Base-by-base conservation (phyloP, 208 protist species). In the Trypanosoma avium region DNA sequence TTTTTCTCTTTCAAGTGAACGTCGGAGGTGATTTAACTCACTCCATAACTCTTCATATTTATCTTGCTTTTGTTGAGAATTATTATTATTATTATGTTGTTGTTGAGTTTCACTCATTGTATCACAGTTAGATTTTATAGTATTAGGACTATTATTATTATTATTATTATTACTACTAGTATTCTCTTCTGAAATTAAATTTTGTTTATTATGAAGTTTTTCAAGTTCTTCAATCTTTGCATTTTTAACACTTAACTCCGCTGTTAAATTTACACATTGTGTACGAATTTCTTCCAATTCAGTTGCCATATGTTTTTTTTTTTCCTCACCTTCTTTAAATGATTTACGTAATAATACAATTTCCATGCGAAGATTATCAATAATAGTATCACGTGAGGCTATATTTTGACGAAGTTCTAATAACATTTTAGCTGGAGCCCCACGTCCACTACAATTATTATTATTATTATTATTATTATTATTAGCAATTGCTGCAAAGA, bases 331-430 rank as follows among this genome's bases (percentile, higher is more conserved):
- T 15, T 49, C 38, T 13, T 77, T 50, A 6, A 70, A 60, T 2
- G 48, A 38, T 38, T 81, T 43, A 32, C 70, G 56, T 19, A 84
- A 24, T 22, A 68, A 66, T 10, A 32, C 15, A 15, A 73, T 45
- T 43, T 93, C 79, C 62, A 88, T 61, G 22, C 78, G 76, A 46
- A 73, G 52, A n/a, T 62, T 70, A 30, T 84, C 73, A 35, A 94
- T 73, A 12, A 77, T 40, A 15, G 83, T 90, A 70, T 94, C 88
- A 7, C 88, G 88, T 5, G 73, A 67, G 0, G 82, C 82, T 19
- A 94, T 67, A 59, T 94, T 94, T 35, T 77, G 70, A 17, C 88
- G 81, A 15, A 94, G 73, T 38, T 94, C 84, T 36, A 65, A 17
- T 30, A 72, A 17, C 47, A 72, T 52, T 17, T 60, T 63, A 13